Conservation (phyloP, 306 rosid genomes). For the Prunus mume region DNA sequence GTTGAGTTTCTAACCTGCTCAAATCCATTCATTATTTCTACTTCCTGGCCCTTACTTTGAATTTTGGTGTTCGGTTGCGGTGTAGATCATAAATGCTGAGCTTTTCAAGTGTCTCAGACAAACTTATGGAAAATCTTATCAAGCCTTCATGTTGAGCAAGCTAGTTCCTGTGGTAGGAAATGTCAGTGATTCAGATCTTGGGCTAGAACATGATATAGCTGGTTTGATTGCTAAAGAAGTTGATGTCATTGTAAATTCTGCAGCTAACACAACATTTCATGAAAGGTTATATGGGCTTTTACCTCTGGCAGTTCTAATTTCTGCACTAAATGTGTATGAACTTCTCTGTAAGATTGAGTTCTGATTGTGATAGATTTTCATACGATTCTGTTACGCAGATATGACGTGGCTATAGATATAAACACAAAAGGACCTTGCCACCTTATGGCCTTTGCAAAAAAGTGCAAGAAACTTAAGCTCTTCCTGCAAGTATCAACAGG, state of each 20-base stretch:
- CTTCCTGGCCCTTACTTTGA: not conserved
- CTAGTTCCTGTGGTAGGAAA: constrained; percentile 83
- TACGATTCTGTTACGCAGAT: constrained; percentile 35
- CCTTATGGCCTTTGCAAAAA: constrained; percentile 75
- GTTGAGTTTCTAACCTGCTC: not conserved
- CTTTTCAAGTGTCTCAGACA: constrained; percentile 76
- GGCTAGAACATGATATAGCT: constrained; percentile 50
- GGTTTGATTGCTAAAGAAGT: constrained; percentile 61
- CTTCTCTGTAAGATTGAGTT: not conserved
- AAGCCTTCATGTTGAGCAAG: constrained; percentile 80
- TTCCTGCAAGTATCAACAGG: constrained; percentile 96
- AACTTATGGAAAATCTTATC: constrained; percentile 78
- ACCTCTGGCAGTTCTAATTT: not conserved
- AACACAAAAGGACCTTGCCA: constrained; percentile 87
- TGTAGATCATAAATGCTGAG: constrained; percentile 76
- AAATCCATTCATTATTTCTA: not conserved
- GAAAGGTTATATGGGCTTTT: constrained; percentile 55
- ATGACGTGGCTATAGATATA: constrained; percentile 79
- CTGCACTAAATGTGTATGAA: not conserved
- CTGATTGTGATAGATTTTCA: not conserved
- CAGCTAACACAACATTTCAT: constrained; percentile 92
- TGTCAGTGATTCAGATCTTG: constrained; percentile 74
- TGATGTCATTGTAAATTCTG: constrained; percentile 86
- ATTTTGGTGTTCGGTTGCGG: constrained; percentile 1
- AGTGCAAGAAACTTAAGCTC: constrained; percentile 79